Percentiles rank a stretch among this genome's conserved stretches.
phyloP scores from a whole-genome alignment of 2,329 filamentous ascomycete species.

The Paraphoma chrysanthemicola region DNA sequence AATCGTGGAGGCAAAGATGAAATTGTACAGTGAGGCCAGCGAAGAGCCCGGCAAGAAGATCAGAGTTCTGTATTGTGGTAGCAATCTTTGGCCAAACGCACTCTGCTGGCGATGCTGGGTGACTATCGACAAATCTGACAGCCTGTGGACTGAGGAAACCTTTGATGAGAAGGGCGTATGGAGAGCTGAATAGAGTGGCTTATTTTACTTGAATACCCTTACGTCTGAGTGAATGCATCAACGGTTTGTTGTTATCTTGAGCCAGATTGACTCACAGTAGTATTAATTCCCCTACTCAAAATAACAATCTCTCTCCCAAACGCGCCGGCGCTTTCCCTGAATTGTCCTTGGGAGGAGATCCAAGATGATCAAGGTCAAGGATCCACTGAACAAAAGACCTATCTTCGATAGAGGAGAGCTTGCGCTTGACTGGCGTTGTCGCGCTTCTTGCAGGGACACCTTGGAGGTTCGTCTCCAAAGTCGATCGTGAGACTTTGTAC shows the following conservation, averaged over 20 bases:
- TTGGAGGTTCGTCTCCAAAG: conserved; percentile 1
- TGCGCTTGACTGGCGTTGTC: conserved; percentile 5
- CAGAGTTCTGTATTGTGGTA: neutral
- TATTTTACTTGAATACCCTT: too few species aligned
- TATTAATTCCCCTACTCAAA: too few species aligned
- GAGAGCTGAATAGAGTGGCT: too few species aligned
- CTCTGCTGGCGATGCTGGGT: neutral
- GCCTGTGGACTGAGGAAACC: neutral
- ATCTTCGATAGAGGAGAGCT: conserved; percentile 4
- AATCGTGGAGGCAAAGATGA: neutral
- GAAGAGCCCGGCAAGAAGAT: neutral
- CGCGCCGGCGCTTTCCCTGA: too few species aligned
- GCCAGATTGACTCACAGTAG: too few species aligned
- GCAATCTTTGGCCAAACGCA: neutral
- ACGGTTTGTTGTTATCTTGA: too few species aligned
- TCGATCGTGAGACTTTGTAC: conserved; percentile 5
- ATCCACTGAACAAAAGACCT: too few species aligned
- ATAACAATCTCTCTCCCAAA: too few species aligned
- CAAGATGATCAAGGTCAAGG: too few species aligned
- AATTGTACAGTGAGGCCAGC: neutral
- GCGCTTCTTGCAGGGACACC: neutral
- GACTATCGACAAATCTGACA: neutral
- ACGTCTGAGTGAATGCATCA: too few species aligned
- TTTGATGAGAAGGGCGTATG: neutral
- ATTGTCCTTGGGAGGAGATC: too few species aligned